Conservation (phyloP, 768 basidiomycete species). For the Hypholoma fasciculare region DNA sequence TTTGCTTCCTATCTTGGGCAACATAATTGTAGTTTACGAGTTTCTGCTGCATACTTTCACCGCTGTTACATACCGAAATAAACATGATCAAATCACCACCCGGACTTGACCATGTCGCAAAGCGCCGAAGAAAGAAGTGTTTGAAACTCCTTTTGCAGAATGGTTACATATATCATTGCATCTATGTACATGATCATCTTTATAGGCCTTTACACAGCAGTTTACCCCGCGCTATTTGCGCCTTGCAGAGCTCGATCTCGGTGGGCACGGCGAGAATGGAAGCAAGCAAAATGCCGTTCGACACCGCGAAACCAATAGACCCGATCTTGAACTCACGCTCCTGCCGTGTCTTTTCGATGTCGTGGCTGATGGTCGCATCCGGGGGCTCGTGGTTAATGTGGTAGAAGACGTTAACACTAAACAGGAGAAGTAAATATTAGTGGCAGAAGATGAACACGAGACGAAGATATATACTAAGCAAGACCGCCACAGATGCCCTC, state of each 20-base stretch:
- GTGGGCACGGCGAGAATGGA: slow-evolving; percentile 69
- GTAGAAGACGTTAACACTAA: slow-evolving; percentile 87
- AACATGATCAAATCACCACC: no score
- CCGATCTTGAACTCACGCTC: slow-evolving; percentile 91
- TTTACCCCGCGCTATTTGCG: slow-evolving; percentile 72
- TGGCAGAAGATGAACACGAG: background rate
- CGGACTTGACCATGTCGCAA: no score
- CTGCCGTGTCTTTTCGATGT: slow-evolving; percentile 64
- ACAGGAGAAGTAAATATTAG: slow-evolving; percentile 1
- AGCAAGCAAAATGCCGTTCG: slow-evolving; percentile 68
- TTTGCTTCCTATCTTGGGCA: no score
- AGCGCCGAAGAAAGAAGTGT: no score
- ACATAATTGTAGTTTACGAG: no score
- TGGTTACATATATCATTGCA: background rate
- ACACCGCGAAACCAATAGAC: slow-evolving; percentile 85
- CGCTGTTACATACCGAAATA: no score
- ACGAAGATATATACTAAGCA: slow-evolving; percentile 68
- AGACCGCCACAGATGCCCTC: slow-evolving; percentile 94
- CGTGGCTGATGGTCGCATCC: slow-evolving; percentile 42
- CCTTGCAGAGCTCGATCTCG: slow-evolving; percentile 74
- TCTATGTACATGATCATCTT: background rate
- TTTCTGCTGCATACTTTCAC: no score
- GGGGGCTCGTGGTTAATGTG: slow-evolving; percentile 74
- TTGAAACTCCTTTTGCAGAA: no score
- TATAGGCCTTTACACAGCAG: slow-evolving; percentile 66